phyloP scores from a whole-genome alignment of 1,284 basidiomycete species.

The Rhizoctonia solani region DNA sequence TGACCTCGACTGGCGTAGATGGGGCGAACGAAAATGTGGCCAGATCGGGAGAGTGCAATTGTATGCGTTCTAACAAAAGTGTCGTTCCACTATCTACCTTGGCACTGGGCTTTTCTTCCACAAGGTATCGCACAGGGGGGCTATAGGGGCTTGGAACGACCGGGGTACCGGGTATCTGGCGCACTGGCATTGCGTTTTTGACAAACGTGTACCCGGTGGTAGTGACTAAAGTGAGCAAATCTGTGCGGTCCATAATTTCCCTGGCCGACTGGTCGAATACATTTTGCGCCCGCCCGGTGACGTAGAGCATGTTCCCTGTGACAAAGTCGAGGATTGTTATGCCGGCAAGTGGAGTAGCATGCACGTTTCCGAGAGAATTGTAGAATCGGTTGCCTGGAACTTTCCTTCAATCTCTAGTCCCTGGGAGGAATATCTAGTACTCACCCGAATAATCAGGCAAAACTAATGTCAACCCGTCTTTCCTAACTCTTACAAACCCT shows the following conservation, averaged over 20 bases:
- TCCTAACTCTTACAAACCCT: constrained; percentile 63
- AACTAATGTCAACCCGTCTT: constrained; percentile 58
- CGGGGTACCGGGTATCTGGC: constrained; percentile 49
- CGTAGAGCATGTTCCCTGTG: constrained; percentile 61
- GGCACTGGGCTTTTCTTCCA: constrained; percentile 50
- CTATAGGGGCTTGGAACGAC: constrained; percentile 58
- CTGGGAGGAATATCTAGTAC: constrained; percentile 34
- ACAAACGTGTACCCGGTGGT: constrained; percentile 60
- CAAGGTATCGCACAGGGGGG: constrained; percentile 59
- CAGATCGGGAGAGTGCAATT: constrained; percentile 53
- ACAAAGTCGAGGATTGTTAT: constrained; percentile 60
- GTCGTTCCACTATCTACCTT: neutral
- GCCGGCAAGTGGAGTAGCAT: constrained; percentile 58
- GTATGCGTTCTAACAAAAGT: constrained; percentile 49
- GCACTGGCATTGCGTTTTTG: constrained; percentile 58
- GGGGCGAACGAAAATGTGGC: constrained; percentile 58
- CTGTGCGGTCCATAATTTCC: constrained; percentile 60
- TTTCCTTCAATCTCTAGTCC: neutral
- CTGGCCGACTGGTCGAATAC: constrained; percentile 54
- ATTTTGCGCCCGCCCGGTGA: constrained; percentile 61
- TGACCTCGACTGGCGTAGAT: constrained; percentile 47
- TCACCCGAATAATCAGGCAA: constrained; percentile 66
- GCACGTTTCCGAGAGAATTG: constrained; percentile 66
- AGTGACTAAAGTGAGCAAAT: constrained; percentile 54
- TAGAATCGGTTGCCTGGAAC: constrained; percentile 60